Evolutionary conservation across 495 filamentous ascomycete genomes (phyloP).

Genomic region (Opeltia flavorubescens): DNA sequence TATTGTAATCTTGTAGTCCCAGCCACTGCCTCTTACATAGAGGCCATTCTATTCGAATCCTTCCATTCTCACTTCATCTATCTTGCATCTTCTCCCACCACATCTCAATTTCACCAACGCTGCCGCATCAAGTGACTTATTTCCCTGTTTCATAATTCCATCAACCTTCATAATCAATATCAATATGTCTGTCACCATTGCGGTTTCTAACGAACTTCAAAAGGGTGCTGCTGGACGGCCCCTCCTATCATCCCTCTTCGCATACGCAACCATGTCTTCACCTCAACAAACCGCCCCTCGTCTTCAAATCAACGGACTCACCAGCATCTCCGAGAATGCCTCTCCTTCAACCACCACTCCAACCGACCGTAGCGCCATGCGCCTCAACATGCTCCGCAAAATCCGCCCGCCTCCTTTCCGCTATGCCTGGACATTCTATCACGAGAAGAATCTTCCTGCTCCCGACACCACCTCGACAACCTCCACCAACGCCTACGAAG

Average conservation of each 20-base stretch:
- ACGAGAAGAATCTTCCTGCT: constrained; percentile 31
- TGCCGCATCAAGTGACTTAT: no score
- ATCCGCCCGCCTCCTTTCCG: constrained; percentile 23
- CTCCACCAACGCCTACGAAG: constrained; percentile 33
- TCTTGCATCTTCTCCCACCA: no score
- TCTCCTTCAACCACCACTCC: background rate
- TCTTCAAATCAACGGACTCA: constrained; percentile 4
- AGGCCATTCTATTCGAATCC: no score
- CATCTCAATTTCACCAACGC: no score
- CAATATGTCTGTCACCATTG: background rate
- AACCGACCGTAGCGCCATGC: background rate
- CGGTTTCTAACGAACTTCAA: background rate
- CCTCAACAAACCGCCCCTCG: background rate
- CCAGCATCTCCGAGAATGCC: constrained; percentile 1
- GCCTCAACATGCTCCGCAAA: constrained; percentile 1
- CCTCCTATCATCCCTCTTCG: background rate
- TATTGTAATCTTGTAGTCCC: no score
- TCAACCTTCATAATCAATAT: no score
- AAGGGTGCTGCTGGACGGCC: constrained; percentile 3
- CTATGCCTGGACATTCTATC: constrained; percentile 45
- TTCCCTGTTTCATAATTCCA: no score
- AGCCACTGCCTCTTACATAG: no score
- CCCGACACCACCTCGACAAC: background rate
- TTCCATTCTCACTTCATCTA: no score
- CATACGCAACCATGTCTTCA: background rate